Conservation (phyloP, 257 asterid genomes). For the Przewalskia tangutica region DNA sequence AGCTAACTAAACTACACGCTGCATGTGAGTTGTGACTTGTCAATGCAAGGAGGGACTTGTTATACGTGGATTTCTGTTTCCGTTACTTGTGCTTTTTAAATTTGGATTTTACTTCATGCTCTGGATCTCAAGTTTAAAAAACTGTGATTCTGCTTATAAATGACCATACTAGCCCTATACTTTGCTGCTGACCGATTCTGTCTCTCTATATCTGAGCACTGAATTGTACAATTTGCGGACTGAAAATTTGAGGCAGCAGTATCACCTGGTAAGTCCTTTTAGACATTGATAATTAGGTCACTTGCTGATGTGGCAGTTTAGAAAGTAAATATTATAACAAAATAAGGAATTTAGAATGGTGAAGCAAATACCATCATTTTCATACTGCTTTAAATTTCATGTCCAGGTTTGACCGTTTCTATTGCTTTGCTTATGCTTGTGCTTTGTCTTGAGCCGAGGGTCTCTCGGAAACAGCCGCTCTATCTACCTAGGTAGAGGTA, state of each 20-base stretch:
- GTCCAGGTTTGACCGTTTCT: too few relatives aligned
- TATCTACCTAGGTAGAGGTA: too few relatives aligned
- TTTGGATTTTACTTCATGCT: neutral
- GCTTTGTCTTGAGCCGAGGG: too few relatives aligned
- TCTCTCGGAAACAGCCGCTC: too few relatives aligned
- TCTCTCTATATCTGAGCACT: conserved; percentile 32
- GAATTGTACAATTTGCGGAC: conserved; percentile 71
- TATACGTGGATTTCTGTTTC: neutral
- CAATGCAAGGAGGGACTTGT: neutral
- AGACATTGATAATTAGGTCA: neutral
- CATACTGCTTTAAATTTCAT: too few relatives aligned
- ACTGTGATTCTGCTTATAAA: neutral
- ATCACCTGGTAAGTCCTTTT: conserved; percentile 56
- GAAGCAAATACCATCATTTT: too few relatives aligned
- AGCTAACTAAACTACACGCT: neutral
- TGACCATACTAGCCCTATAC: neutral
- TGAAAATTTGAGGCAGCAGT: conserved; percentile 80
- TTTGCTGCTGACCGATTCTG: neutral
- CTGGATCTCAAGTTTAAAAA: neutral
- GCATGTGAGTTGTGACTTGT: neutral
- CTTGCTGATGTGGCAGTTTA: neutral
- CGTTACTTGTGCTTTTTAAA: neutral
- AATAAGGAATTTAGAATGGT: neutral
- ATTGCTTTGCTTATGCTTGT: too few relatives aligned
- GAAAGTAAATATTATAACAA: neutral